A percentile compares a stretch with the other conserved stretches of the same genome.
Evolutionary conservation across 2,329 filamentous ascomycete species (phyloP).

Genomic region (Diaporthe citrichinensis): DNA sequence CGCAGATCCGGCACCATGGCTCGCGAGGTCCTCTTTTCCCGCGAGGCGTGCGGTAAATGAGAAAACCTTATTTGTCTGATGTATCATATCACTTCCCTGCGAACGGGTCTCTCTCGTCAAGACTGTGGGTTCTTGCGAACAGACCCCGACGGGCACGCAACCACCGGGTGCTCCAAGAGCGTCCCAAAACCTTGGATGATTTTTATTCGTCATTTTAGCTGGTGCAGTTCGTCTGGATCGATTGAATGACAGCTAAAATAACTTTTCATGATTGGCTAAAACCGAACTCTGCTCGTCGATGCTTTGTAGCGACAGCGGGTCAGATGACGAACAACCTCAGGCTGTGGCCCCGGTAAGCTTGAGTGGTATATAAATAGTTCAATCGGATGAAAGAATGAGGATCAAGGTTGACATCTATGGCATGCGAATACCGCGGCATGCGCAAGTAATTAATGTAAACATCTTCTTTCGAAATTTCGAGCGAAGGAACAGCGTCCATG

Average conservation of each 20-base stretch:
- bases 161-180: background rate
- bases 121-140: slow-evolving; percentile 4
- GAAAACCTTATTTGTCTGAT: slow-evolving; percentile 20
- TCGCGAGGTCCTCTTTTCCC: slow-evolving; percentile 10
- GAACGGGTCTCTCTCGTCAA: background rate
- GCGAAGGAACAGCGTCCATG: no score
- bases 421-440: no score
- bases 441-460: background rate
- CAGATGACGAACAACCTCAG: background rate
- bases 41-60: slow-evolving; percentile 7
- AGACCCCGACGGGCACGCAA: background rate
- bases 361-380: background rate
- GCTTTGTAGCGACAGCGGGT: background rate
- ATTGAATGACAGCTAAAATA: background rate
- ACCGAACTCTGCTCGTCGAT: background rate
- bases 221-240: background rate
- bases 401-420: background rate
- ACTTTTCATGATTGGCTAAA: background rate
- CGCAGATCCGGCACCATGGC: slow-evolving; percentile 6
- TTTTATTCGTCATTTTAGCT: background rate
- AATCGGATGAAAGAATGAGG: no score
- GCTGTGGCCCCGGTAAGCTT: background rate
- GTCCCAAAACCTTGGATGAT: background rate
- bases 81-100: background rate
- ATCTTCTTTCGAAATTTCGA: background rate